Percentiles rank a stretch among this genome's conserved stretches.
These are phyloP conservation scores for Daldinia sp. DNA, from an alignment of 2,329 filamentous ascomycete genomes.

Conservation along the genomic window DNA sequence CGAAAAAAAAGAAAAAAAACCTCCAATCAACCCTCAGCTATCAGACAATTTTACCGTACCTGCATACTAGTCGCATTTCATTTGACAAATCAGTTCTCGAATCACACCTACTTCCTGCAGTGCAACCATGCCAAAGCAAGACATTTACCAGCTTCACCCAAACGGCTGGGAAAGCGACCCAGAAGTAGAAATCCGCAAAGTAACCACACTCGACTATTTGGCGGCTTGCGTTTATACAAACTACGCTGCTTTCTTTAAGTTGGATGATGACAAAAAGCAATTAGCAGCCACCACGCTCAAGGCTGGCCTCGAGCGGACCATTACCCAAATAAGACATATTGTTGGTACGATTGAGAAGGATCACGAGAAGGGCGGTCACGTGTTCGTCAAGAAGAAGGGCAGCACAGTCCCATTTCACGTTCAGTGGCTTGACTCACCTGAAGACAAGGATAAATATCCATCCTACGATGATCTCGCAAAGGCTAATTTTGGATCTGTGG, in stretches of 20 bases:
- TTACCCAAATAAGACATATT: constrained; percentile 51
- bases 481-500: constrained; percentile 45
- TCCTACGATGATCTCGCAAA: constrained; percentile 51
- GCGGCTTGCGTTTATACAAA: constrained; percentile 47
- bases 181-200: constrained; percentile 26
- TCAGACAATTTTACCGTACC: too few relatives aligned
- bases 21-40: neutral
- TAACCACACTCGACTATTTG: constrained; percentile 33
- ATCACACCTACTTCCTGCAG: neutral
- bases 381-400: constrained; percentile 48
- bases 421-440: constrained; percentile 49
- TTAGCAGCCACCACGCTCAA: constrained; percentile 43
- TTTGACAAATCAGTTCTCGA: neutral
- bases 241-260: constrained; percentile 51
- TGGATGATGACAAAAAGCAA: constrained; percentile 45
- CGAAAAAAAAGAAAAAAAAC: too few relatives aligned
- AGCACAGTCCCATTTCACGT: constrained; percentile 49
- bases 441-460: constrained; percentile 47
- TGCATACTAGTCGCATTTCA: neutral
- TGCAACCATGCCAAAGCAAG: constrained; percentile 22
- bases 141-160: constrained; percentile 25
- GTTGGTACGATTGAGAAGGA: constrained; percentile 53
- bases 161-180: constrained; percentile 34
- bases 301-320: constrained; percentile 48
- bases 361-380: constrained; percentile 45